These are phyloP conservation scores for Tuber melanosporum DNA, from an alignment of 495 filamentous ascomycete species.

Conservation along the genomic window DNA sequence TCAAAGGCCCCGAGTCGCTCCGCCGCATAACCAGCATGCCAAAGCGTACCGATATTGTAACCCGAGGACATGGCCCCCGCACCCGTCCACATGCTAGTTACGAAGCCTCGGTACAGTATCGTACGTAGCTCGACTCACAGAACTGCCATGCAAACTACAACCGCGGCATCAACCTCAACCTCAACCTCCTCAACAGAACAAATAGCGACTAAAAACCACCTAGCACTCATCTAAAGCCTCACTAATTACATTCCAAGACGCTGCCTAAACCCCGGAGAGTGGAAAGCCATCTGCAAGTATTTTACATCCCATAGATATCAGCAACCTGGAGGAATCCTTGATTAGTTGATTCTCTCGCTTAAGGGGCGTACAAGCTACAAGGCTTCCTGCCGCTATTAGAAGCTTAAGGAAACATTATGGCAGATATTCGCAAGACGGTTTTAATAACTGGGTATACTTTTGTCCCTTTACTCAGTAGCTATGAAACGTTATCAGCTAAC, in stretches of 20 bases:
- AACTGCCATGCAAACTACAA: background rate
- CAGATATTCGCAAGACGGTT: constrained; percentile 30
- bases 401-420: background rate
- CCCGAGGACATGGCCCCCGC: background rate
- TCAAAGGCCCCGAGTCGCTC: background rate
- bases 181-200: background rate
- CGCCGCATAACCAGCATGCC: background rate
- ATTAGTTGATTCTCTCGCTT: background rate
- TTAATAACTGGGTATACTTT: constrained; percentile 36
- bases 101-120: background rate
- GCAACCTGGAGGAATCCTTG: background rate
- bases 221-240: background rate
- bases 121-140: background rate
- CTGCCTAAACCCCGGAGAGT: background rate
- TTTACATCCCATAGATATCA: background rate
- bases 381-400: background rate
- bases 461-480: background rate
- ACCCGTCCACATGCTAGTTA: background rate
- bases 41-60: background rate
- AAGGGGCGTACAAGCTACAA: background rate
- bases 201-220: background rate
- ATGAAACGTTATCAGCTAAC: background rate
- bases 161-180: background rate
- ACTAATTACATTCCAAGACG: background rate
- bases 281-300: background rate